A percentile compares a stretch with the other conserved stretches of the same genome.
phyloP scores from a whole-genome alignment of 352 stramenopile species.

The Plasmopara halstedii region DNA sequence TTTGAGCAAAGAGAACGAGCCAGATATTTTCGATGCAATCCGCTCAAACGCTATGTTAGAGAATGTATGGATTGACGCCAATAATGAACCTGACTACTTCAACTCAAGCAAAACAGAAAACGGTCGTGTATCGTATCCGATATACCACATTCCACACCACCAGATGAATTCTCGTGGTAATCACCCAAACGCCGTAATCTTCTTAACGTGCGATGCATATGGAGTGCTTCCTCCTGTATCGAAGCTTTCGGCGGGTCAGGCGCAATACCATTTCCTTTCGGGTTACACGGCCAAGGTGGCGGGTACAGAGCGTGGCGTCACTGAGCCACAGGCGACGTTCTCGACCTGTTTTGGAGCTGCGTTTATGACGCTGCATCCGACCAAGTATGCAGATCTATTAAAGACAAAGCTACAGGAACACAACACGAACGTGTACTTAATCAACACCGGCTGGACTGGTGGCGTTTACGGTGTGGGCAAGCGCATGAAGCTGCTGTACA shows the following conservation, averaged over 20 bases:
- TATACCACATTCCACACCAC: conserved; percentile 97
- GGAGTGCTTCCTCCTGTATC: conserved; percentile 95
- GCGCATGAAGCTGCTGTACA: conserved; percentile 93
- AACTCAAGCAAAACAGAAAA: conserved; percentile 97
- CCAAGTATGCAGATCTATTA: conserved; percentile 94
- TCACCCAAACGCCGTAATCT: conserved; percentile 96
- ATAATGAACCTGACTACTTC: conserved; percentile 90
- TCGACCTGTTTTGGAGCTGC: conserved; percentile 96
- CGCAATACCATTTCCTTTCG: conserved; percentile 98
- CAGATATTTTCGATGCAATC: conserved; percentile 97
- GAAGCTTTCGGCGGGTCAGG: conserved; percentile 90
- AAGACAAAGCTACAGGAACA: conserved; percentile 95
- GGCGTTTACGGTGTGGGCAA: conserved; percentile 91
- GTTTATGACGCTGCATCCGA: conserved; percentile 96
- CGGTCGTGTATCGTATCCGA: conserved; percentile 96
- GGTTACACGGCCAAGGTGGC: conserved; percentile 99
- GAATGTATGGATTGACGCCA: conserved; percentile 88
- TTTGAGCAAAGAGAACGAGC: conserved; percentile 92
- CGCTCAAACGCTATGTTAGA: conserved; percentile 94
- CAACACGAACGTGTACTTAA: conserved; percentile 91
- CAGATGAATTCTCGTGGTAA: conserved; percentile 79
- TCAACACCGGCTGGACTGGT: conserved; percentile 98
- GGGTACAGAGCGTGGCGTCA: conserved; percentile 95
- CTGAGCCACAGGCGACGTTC: conserved; percentile 94
- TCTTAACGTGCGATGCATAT: conserved; percentile 98